Base-by-base conservation (phyloP, 108 stramenopile genomes). In the Conticribra weissflogii region DNA sequence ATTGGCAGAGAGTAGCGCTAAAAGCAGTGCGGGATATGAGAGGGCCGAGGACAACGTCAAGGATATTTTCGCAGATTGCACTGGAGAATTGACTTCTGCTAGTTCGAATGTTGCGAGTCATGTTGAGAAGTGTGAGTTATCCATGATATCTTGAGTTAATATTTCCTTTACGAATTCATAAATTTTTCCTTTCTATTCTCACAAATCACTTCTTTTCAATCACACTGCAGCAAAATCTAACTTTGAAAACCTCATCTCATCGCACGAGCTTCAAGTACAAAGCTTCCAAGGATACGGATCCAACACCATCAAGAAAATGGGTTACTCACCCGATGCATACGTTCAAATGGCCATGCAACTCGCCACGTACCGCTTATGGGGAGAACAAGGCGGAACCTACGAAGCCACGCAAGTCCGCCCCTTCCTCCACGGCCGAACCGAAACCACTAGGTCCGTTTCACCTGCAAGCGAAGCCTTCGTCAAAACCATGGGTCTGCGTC, bases 261-360 rank as follows among this genome's bases (percentile, higher is more conserved):
- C 64, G 49, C 88, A 92, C 49, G 81, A 84, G 24, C 57, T 86
- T 29, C 53, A 81, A 50, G 81, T 72, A 1, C 82, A 87, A 67
- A 86, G 82, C 41, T 93, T 93, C 60, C 84, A 86, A 33, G 88
- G 86, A 50, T 93, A 90, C 65, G 91, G 91, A 21, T 78, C 82
- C 41, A 71, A 60, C 36, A 83, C 77, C 54, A 94, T 94, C 19
- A 93, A 96, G 78, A 82, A 73, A 49, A 73, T 82, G 57, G 88
- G 87, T 2, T 85, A 83, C 59, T 88, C 91, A 31, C 96, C 96
- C 15, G 96, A 96, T 78, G 94, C 93, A 0, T 95, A 78, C 63
- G 90, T 88, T 34, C 94, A 96, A 82, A 79, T 87, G 76, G 94
- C 89, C 8, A 88, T 94, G 54, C 96, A 96, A 63, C 76, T 95